Conservation (phyloP, 192 early-diverging fungal species). For the Backusella sp. region DNA sequence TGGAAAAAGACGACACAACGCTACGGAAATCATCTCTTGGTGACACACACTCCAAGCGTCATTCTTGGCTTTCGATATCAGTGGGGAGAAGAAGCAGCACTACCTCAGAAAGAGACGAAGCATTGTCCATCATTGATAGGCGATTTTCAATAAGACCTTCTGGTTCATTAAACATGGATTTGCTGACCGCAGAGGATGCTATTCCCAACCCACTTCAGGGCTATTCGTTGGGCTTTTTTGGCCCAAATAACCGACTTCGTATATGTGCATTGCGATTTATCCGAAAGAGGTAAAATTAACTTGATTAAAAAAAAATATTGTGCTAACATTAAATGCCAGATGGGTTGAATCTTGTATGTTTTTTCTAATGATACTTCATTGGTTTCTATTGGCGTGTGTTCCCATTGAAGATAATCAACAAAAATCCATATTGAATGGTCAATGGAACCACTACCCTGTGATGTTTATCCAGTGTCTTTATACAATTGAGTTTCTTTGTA, state of each 20-base stretch:
- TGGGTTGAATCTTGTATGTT: slow-evolving; percentile 38
- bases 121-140: neutral
- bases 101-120: neutral
- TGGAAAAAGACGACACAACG: neutral
- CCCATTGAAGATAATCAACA: slow-evolving; percentile 28
- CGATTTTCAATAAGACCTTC: neutral
- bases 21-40: neutral
- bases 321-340: slow-evolving; percentile 6
- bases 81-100: neutral
- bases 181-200: neutral
- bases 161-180: neutral
- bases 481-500: slow-evolving; percentile 37
- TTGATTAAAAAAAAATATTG: neutral
- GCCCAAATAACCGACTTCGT: slow-evolving; percentile 30
- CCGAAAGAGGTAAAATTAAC: slow-evolving; percentile 36
- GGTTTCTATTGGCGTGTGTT: slow-evolving; percentile 43
- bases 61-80: neutral
- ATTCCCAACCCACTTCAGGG: slow-evolving; percentile 31
- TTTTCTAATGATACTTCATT: slow-evolving; percentile 40
- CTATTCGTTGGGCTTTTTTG: slow-evolving; percentile 36
- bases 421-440: slow-evolving; percentile 42
- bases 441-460: slow-evolving; percentile 42
- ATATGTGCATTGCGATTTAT: slow-evolving; percentile 35
- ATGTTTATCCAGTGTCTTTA: slow-evolving; percentile 43
- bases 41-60: neutral